Base-by-base conservation (phyloP, 2,329 filamentous ascomycete species). In the Drechmeria coniospora region DNA sequence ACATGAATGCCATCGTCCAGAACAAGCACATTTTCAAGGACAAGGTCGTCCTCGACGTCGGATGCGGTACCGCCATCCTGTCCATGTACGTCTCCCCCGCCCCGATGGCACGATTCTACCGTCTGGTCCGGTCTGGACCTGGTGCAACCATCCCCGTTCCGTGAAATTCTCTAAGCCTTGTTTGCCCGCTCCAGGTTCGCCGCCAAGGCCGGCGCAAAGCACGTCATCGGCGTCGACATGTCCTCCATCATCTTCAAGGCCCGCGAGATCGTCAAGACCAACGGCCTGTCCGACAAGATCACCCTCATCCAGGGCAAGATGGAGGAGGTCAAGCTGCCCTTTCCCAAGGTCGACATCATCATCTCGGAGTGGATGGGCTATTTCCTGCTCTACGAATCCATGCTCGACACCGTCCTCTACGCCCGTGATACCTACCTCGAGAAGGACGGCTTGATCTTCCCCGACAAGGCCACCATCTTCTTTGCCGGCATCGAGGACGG, bases 301-400 rank as follows among this genome's bases (percentile, higher is more conserved):
- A 95, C 90, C 29, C 73, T 98, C 34, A 72, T 98, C 38, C 90
- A 95, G 64, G 90, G 90, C 54, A 98, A 98, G 72, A 98, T 98
- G 90, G 90, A 98, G 64, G 90, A 98, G 62, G 84, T 98, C 25
- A 66, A 79, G 48, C 66, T 98, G 36, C 90, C 90, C 13, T 93
- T 79, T 58, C 79, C 83, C 47, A 81, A 95, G 60, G 90, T 98
- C 40, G 90, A 98, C 51, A 98, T 98, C 53, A 98, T 98, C 61
- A 92, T 98, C 54, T 95, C 87, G 2, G 90, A 98, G 65, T 98
- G 90, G 90, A 98, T 98, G 90, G 90, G 90, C 19, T 98, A 98
- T 64, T 95, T 95, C 65, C 64, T 98, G 29, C 74, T 98, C 35
- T 98, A 98, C 60, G 90, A 98, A 73, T 81, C 73, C 71, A 98